These are phyloP conservation scores for Ananas comosus DNA, from an alignment of 176 grass and related monocot species.

Conservation along the genomic window DNA sequence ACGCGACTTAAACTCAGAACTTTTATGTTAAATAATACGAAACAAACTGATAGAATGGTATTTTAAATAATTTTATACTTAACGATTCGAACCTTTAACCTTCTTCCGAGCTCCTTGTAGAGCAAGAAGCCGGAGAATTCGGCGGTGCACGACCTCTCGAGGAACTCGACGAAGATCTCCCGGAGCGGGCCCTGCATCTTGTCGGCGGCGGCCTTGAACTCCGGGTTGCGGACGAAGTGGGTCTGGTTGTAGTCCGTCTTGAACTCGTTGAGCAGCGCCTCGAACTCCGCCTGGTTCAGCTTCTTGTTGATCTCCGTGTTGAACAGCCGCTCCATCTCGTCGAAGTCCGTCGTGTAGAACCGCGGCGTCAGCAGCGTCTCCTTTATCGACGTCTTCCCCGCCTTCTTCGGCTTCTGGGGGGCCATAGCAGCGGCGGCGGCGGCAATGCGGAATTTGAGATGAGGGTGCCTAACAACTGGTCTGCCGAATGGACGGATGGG, in stretches of 20 bases:
- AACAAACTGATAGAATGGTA: no score
- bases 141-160: conserved; percentile 92
- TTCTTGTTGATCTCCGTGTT: conserved; percentile 90
- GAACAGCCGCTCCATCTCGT: conserved; percentile 98
- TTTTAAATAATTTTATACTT: no score
- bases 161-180: conserved; percentile 91
- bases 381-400: conserved; percentile 53
- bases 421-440: conserved; percentile 21
- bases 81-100: conserved; percentile 50
- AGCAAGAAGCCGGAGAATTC: conserved; percentile 94
- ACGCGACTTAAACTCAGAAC: no score
- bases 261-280: conserved; percentile 91
- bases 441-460: conserved; percentile 25
- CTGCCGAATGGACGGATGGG: conserved; percentile 22
- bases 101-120: conserved; percentile 95
- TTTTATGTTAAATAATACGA: no score
- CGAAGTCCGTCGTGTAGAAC: conserved; percentile 94
- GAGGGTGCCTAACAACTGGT: conserved; percentile 4
- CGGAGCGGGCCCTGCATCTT: conserved; percentile 76
- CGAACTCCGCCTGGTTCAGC: conserved; percentile 86
- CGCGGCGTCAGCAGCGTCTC: conserved; percentile 81
- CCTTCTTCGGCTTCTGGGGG: conserved; percentile 30
- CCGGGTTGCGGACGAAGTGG: conserved; percentile 82
- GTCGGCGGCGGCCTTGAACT: conserved; percentile 92
- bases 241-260: conserved; percentile 99